A percentile compares a stretch with the other conserved stretches of the same genome.
Conservation (phyloP, 768 basidiomycete genomes). For the Sporobolomyces phaffii region DNA sequence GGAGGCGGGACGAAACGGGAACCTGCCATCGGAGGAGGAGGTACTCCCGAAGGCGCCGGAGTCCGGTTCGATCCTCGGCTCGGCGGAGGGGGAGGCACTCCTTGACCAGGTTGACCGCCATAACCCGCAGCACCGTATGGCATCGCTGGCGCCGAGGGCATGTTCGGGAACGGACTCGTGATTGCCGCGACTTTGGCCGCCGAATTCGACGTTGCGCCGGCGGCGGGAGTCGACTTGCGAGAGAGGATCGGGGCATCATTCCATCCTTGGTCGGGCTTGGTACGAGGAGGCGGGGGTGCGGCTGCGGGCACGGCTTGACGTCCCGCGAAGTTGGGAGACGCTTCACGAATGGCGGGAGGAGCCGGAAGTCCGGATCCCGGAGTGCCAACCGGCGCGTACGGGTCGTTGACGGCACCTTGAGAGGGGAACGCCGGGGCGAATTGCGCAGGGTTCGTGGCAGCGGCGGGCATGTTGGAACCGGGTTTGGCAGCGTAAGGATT, state of each 20-base stretch:
- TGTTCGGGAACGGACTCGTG: slow-evolving; percentile 39
- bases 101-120: slow-evolving; percentile 33
- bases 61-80: slow-evolving; percentile 49
- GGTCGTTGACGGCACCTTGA: slow-evolving; percentile 10
- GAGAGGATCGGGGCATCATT: slow-evolving; percentile 33
- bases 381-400: slow-evolving; percentile 21
- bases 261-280: slow-evolving; percentile 29
- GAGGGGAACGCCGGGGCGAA: slow-evolving; percentile 10
- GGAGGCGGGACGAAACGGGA: slow-evolving; percentile 51
- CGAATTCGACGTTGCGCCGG: background rate
- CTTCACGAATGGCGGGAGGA: slow-evolving; percentile 30
- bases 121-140: background rate
- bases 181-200: slow-evolving; percentile 21
- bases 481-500: slow-evolving; percentile 13
- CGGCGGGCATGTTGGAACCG: background rate
- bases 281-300: slow-evolving; percentile 25
- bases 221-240: slow-evolving; percentile 28
- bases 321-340: slow-evolving; percentile 20
- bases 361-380: slow-evolving; percentile 26
- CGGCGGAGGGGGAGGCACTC: slow-evolving; percentile 46
- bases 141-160: background rate
- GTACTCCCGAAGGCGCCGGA: slow-evolving; percentile 17
- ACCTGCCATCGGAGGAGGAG: slow-evolving; percentile 39
- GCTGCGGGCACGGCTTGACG: background rate
- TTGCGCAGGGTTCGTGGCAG: background rate